Evolutionary conservation across 2,329 filamentous ascomycete species (phyloP), one percentile per base, ranked within the genome.

Genomic region (Coniochaeta pulveracea): DNA sequence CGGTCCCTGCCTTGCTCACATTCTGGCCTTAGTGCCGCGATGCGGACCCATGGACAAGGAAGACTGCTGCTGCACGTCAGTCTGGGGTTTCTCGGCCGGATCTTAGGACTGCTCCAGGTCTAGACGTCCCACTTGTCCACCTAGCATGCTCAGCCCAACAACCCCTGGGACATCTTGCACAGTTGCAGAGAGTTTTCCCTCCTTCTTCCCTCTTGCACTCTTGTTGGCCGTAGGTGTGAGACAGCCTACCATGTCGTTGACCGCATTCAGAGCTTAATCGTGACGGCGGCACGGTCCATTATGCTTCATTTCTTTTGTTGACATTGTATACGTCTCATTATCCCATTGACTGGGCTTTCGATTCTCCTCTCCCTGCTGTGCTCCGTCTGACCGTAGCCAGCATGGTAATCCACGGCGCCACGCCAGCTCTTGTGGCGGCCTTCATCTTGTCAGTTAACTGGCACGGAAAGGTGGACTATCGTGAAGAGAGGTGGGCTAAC

Each of bases 401-500:
- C 48, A 71, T 72, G 67, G 59, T 61, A 39, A 51, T 56, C 40
- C 48, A 59, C 40, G 60, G 50, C 46, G 55, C 56, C 41, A 54
- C 54, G 23, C 61, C 68, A 59, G 61, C 63, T 44, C 54, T 72
- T 40, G 52, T 67, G 49, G 65, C 66, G 40, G 64, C 67, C 41
- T 72, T 74, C 48, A 54, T 57, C 37, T 73, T 73, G 69, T 72
- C 25, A 59, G 66, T 63, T 28, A 11, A 22, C 25, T 21, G 26
- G 22, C 6, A 26, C 12, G 25, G 32, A 25, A 35, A 31, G 18
- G 23, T n/a, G n/a, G 10, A 6, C 17, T n/a, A 22, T 22, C 17
- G 26, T 30, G 17, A 24, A 24, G 10, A 11, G 22, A 31, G 4
- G 17, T 10, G 19, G 25, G 34, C 34, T 38, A 30, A 47, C 43